A percentile compares a stretch with the other conserved stretches of the same genome.
Conservation (phyloP, 208 protist species). For the Crithidia expoeki region DNA sequence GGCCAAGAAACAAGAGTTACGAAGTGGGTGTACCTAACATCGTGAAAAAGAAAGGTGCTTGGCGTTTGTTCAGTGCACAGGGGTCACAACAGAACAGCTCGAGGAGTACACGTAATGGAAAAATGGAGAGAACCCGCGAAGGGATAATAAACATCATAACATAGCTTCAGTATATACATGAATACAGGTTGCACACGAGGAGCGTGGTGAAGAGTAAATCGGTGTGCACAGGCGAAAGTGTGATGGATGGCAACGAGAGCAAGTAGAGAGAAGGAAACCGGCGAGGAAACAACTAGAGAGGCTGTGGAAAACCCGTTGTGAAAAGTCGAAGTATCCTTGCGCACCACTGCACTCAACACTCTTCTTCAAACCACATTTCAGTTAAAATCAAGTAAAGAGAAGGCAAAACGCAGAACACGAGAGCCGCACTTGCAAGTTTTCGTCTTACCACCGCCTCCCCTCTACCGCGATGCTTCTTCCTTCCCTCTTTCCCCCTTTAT, state of each 20-base stretch:
- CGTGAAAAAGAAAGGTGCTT: neutral
- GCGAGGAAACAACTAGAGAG: neutral
- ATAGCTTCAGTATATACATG: constrained; percentile 2
- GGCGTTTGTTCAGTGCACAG: neutral
- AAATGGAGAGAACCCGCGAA: neutral
- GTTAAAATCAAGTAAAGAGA: no score
- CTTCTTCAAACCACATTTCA: no score
- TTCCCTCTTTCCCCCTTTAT: constrained; percentile 1
- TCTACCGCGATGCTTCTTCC: neutral
- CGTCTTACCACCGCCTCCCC: no score
- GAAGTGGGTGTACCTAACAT: constrained; percentile 1
- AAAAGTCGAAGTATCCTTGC: no score
- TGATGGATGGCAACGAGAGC: no score
- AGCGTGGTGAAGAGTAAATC: neutral
- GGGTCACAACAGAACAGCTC: neutral
- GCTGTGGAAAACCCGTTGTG: no score
- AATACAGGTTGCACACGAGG: neutral
- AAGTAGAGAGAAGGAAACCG: neutral
- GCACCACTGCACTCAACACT: no score
- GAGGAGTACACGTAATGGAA: neutral
- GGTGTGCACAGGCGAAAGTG: no score
- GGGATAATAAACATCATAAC: constrained; percentile 14
- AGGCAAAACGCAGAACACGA: no score
- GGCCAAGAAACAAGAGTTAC: neutral
- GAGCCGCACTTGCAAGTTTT: no score